phyloP scores from a whole-genome alignment of 805 yeast species.

The Suhomyces tanzawaensis region DNA sequence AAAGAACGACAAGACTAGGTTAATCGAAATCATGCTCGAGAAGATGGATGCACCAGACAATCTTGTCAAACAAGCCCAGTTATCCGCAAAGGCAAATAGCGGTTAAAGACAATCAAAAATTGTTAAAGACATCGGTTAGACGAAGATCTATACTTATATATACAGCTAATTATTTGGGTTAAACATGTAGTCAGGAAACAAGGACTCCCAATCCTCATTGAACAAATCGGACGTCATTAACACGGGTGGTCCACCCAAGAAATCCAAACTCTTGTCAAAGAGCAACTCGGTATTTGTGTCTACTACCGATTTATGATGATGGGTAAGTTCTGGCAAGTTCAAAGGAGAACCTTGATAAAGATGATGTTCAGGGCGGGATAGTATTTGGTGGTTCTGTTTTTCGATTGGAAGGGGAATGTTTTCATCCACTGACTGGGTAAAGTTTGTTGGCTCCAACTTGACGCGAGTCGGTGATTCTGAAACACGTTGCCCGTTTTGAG shows the following conservation, averaged over 20 bases:
- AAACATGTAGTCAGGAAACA: slow-evolving; percentile 47
- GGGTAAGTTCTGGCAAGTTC: background rate
- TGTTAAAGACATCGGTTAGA: background rate
- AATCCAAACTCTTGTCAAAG: slow-evolving; percentile 31
- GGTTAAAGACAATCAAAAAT: background rate
- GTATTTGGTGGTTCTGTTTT: background rate
- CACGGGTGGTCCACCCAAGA: slow-evolving; percentile 53
- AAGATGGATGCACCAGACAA: slow-evolving; percentile 38
- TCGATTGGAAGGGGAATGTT: background rate
- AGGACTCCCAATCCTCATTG: slow-evolving; percentile 48
- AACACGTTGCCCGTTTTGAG: background rate
- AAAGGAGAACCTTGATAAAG: background rate
- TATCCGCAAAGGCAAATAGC: slow-evolving; percentile 26
- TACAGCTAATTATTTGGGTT: slow-evolving; percentile 13
- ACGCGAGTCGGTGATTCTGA: too few species aligned
- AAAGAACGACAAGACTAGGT: slow-evolving; percentile 30
- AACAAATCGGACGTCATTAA: slow-evolving; percentile 50
- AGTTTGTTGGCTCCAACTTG: background rate
- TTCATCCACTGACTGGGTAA: background rate
- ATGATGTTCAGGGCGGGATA: background rate
- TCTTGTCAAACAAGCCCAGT: slow-evolving; percentile 35
- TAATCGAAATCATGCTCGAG: slow-evolving; percentile 36
- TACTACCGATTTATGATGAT: slow-evolving; percentile 11
- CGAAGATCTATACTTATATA: background rate
- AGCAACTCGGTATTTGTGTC: slow-evolving; percentile 20